Evolutionary conservation across 495 filamentous ascomycete species (phyloP).

Genomic region (Penicillium subrubescens): DNA sequence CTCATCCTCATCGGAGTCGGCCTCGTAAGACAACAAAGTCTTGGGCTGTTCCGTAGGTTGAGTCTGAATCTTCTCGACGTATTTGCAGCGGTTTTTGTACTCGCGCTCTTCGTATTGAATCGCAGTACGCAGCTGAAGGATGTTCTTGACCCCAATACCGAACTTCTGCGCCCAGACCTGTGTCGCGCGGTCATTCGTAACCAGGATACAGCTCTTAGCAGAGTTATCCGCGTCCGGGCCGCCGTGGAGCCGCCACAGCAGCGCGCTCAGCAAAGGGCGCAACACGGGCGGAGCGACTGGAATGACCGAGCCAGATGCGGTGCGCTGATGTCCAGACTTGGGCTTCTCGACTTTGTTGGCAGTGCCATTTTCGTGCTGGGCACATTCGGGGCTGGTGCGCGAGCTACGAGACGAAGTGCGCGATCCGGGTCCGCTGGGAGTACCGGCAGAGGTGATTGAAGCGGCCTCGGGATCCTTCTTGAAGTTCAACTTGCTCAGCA

Average conservation of each 20-base stretch:
- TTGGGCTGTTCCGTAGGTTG: constrained; percentile 37
- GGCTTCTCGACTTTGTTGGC: constrained; percentile 25
- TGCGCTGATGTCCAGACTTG: constrained; percentile 39
- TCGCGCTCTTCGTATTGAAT: constrained; percentile 62
- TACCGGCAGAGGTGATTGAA: constrained; percentile 53
- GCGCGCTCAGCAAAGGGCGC: constrained; percentile 62
- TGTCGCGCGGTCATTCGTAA: constrained; percentile 61
- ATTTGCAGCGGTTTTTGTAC: constrained; percentile 55
- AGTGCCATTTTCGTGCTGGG: constrained; percentile 34
- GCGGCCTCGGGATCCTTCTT: constrained; percentile 49
- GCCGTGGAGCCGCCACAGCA: constrained; percentile 61
- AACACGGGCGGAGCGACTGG: constrained; percentile 46
- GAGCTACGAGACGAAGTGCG: constrained; percentile 54
- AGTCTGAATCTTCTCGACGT: constrained; percentile 49
- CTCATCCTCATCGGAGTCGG: constrained; percentile 61
- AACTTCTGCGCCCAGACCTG: constrained; percentile 61
- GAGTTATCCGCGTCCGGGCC: constrained; percentile 44
- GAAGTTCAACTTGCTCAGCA: constrained; percentile 55
- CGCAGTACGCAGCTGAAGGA: constrained; percentile 60
- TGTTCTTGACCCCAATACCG: constrained; percentile 59
- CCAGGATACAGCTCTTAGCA: constrained; percentile 51
- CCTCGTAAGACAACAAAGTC: constrained; percentile 48
- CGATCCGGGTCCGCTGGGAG: constrained; percentile 45
- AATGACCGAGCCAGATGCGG: constrained; percentile 38
- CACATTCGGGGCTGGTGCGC: constrained; percentile 52